A percentile compares a stretch with the other conserved stretches of the same genome.
These are phyloP conservation scores for Penicillium sp. DNA, from an alignment of 2,329 filamentous ascomycete species.

Conservation along the genomic window DNA sequence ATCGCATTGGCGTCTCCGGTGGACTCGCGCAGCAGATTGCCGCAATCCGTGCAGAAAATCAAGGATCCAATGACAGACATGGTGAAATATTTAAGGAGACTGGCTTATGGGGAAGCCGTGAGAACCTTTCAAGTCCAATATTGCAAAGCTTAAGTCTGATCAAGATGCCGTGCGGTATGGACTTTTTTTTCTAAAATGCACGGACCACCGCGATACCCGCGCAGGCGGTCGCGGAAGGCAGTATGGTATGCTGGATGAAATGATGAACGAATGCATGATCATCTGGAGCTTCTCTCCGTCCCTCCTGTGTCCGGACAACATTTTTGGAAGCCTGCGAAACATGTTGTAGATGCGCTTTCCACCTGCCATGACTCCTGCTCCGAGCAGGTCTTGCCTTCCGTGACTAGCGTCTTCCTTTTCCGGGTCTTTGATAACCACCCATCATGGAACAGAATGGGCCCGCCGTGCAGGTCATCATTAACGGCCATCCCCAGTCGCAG, in stretches of 20 bases:
- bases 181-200: constrained; percentile 25
- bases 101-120: neutral
- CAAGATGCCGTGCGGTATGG: constrained; percentile 1
- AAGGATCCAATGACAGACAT: constrained; percentile 92
- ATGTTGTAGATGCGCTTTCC: constrained; percentile 17
- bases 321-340: constrained; percentile 12
- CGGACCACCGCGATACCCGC: constrained; percentile 18
- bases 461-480: constrained; percentile 45
- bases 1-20: constrained; percentile 73
- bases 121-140: neutral
- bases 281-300: constrained; percentile 12
- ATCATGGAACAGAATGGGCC: constrained; percentile 44
- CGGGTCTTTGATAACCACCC: constrained; percentile 18
- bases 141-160: neutral
- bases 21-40: constrained; percentile 80
- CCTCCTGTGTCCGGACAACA: constrained; percentile 10
- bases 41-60: constrained; percentile 90
- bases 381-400: constrained; percentile 27
- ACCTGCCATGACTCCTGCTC: constrained; percentile 35
- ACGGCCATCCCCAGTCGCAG: constrained; percentile 32
- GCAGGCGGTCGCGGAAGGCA: constrained; percentile 22
- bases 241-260: constrained; percentile 12
- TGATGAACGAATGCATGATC: constrained; percentile 18
- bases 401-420: constrained; percentile 25
- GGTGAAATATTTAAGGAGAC: neutral